Conservation (phyloP, 768 basidiomycete species). For the Mycena rosella region DNA sequence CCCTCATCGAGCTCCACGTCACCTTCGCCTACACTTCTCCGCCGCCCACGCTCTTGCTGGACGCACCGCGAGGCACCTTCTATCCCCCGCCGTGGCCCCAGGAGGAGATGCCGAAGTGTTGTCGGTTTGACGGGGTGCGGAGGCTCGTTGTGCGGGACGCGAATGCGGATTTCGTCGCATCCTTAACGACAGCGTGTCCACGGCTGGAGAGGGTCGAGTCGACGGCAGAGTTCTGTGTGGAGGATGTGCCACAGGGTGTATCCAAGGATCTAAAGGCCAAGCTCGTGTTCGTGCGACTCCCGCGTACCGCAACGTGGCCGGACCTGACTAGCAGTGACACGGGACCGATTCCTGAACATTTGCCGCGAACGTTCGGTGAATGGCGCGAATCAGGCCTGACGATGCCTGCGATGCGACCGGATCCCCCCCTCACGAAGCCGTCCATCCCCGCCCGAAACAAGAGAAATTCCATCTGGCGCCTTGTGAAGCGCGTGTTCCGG, state of each 20-base stretch:
- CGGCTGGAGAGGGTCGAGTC: neutral
- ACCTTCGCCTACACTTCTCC: conserved; percentile 14
- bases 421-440: neutral
- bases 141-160: conserved; percentile 3
- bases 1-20: neutral
- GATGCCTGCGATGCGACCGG: neutral
- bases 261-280: neutral
- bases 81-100: neutral
- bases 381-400: no score
- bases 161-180: conserved; percentile 4
- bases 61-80: neutral
- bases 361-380: no score
- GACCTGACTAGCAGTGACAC: conserved; percentile 1
- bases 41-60: neutral
- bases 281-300: conserved; percentile 4
- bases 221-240: neutral
- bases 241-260: neutral
- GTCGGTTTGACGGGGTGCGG: neutral
- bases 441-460: neutral
- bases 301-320: neutral
- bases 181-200: neutral
- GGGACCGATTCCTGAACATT: neutral
- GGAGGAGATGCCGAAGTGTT: neutral
- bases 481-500: neutral
- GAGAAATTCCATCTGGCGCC: neutral